phyloP scores from a whole-genome alignment of 169 alveolate genomes.

The Cryptosporidium ryanae region DNA sequence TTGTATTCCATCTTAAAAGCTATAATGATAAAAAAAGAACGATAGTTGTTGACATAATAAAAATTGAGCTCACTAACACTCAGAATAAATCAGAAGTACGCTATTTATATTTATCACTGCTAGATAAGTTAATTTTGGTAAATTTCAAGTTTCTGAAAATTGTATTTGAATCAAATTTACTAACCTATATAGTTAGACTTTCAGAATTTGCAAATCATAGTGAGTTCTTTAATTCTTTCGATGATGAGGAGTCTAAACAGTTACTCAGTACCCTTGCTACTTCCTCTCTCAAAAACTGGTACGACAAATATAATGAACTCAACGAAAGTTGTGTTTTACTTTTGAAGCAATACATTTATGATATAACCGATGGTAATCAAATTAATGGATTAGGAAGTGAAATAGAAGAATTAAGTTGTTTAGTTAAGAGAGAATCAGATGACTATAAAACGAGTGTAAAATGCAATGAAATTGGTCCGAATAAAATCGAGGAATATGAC shows the following conservation, averaged over 20 bases:
- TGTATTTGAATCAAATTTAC: slow-evolving; percentile 3
- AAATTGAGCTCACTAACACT: slow-evolving; percentile 12
- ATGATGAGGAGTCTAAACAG: slow-evolving; percentile 6
- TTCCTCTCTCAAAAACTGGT: slow-evolving; percentile 53
- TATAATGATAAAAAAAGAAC: slow-evolving; percentile 1
- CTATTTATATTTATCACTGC: slow-evolving; percentile 18
- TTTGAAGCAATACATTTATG: background rate
- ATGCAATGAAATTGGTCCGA: too few relatives aligned
- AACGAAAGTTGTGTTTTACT: slow-evolving; percentile 2
- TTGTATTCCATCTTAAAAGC: background rate
- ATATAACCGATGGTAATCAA: background rate
- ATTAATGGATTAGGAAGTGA: background rate
- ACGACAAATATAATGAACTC: background rate
- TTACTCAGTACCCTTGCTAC: slow-evolving; percentile 13
- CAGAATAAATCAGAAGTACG: slow-evolving; percentile 12
- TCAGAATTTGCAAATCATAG: background rate
- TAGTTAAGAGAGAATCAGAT: too few relatives aligned
- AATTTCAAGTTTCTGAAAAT: slow-evolving; percentile 7
- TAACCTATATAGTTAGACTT: slow-evolving; percentile 18
- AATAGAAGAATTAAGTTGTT: too few relatives aligned
- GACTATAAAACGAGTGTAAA: too few relatives aligned
- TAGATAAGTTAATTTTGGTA: slow-evolving; percentile 10
- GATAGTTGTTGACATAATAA: slow-evolving; percentile 23
- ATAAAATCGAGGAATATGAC: too few relatives aligned
- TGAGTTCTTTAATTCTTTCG: background rate